Base-by-base conservation (phyloP, 208 protist species). In the Crithidia bombi region DNA sequence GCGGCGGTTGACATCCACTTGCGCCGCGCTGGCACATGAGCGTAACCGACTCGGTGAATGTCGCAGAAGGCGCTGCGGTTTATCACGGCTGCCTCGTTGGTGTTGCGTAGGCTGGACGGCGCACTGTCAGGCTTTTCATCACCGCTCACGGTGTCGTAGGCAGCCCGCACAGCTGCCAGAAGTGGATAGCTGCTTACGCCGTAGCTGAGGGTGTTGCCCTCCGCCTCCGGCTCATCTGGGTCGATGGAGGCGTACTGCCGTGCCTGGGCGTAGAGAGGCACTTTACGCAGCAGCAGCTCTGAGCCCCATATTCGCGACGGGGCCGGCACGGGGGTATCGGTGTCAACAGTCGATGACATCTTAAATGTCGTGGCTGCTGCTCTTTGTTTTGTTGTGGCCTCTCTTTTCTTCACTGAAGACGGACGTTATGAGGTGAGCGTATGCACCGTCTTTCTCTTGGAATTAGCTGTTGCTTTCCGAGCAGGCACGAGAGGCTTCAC, bases 171-270 rank as follows among this genome's bases (percentile, higher is more conserved):
- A n/a, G 77, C 62, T 1, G 78, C 73, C 6, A 78, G 63, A 11
- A 92, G 64, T 5, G 82, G 77, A 51, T 92, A 92, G 32, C 73
- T 63, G 41, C 81, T 81, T 0, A 76, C 49, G 6, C 83, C 78
- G 71, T 87, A 89, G 62, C 63, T 63, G 15, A 92, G 83, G 28
- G 76, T 70, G 70, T 92, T 89, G 39, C 75, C 62, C 67, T 92
- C 82, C n/a, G 83, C 69, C 23, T 73, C 11, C 32, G 75, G 63
- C 49, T 87, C 83, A 12, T 76, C 63, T 2, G 77, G 57, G 54
- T 76, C 32, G 23, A 69, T 38, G 28, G 71, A 43, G 7, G 66
- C 66, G 43, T 75, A 77, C 36, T 47, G 72, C 19, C 69, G 78
- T 17, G 78, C 77, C 52, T 77, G 79, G 1, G 86, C 78, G 35